Conservation (phyloP, 1,139 yeast genomes). For the Yamadazyma taylorii region DNA sequence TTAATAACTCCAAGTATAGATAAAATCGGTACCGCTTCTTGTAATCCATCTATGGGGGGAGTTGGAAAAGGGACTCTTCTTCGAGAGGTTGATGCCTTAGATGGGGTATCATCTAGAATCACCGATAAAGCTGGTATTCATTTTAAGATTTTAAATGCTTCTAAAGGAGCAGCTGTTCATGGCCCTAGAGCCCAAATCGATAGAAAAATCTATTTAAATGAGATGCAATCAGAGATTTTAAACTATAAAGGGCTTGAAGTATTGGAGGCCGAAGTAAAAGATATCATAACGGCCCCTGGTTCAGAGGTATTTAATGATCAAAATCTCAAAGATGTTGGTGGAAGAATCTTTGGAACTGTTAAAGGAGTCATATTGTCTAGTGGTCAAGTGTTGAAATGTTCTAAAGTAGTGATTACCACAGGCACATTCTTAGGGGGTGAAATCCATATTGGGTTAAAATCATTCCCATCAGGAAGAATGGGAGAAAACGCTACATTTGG, state of each 20-base stretch:
- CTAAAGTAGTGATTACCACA: slow-evolving; percentile 83
- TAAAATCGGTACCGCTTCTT: slow-evolving; percentile 91
- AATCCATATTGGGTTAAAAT: slow-evolving; percentile 82
- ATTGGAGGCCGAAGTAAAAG: slow-evolving; percentile 77
- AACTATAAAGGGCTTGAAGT: slow-evolving; percentile 62
- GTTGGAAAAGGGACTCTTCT: slow-evolving; percentile 95
- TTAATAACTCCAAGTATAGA: slow-evolving; percentile 73
- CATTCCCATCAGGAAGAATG: slow-evolving; percentile 86
- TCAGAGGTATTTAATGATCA: too few relatives aligned
- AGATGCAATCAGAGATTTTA: slow-evolving; percentile 72
- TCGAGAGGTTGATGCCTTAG: slow-evolving; percentile 93
- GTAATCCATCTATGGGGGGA: slow-evolving; percentile 98
- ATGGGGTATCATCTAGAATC: slow-evolving; percentile 82
- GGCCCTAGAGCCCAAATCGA: slow-evolving; percentile 98
- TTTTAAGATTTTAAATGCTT: slow-evolving; percentile 80
- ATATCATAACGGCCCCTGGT: slow-evolving; percentile 66
- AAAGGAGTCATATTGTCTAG: slow-evolving; percentile 72
- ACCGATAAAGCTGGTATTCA: slow-evolving; percentile 94
- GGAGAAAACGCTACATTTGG: slow-evolving; percentile 95
- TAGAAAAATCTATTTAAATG: slow-evolving; percentile 69
- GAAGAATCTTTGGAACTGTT: slow-evolving; percentile 45
- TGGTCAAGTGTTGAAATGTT: slow-evolving; percentile 60
- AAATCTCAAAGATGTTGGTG: slow-evolving; percentile 25
- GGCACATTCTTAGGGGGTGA: slow-evolving; percentile 96
- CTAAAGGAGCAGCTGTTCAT: slow-evolving; percentile 97